Evolutionary conservation across 2,329 filamentous ascomycete genomes (phyloP).

Genomic region (Trichoderma endophyticum): DNA sequence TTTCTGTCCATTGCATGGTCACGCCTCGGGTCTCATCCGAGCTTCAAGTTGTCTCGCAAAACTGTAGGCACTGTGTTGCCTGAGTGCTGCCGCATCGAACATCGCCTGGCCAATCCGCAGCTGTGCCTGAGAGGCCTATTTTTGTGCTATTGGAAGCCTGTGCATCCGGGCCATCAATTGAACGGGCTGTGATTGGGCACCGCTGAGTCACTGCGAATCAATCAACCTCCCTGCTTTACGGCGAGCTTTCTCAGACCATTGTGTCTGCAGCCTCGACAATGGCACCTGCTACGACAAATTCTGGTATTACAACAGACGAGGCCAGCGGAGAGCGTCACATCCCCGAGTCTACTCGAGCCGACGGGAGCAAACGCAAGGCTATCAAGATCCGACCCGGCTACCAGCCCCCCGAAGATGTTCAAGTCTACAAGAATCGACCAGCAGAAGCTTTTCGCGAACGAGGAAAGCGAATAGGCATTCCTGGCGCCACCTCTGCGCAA

Average conservation of each 20-base stretch:
- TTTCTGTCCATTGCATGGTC: background rate
- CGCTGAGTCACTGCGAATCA: background rate
- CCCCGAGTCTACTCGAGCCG: slow-evolving; percentile 78
- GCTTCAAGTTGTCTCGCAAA: background rate
- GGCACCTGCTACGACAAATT: slow-evolving; percentile 53
- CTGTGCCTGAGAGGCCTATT: background rate
- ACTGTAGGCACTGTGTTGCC: background rate
- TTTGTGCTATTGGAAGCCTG: background rate
- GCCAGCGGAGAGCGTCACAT: slow-evolving; percentile 80
- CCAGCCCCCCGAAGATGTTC: slow-evolving; percentile 89
- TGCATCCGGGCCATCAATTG: background rate
- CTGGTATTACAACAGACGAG: slow-evolving; percentile 76
- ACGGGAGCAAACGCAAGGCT: slow-evolving; percentile 88
- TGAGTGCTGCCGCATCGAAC: background rate
- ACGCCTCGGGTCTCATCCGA: slow-evolving; percentile 4
- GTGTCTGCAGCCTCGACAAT: slow-evolving; percentile 44
- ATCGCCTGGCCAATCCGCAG: background rate
- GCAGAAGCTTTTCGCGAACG: slow-evolving; percentile 82
- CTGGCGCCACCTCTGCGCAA: slow-evolving; percentile 64
- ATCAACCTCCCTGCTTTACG: background rate
- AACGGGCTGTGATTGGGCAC: background rate
- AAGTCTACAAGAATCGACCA: slow-evolving; percentile 90
- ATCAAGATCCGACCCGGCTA: slow-evolving; percentile 94
- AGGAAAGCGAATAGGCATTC: slow-evolving; percentile 59
- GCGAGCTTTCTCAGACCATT: slow-evolving; percentile 4